Base-by-base conservation (phyloP, 78 protist genomes). In the Chrysochromulina tobinii region DNA sequence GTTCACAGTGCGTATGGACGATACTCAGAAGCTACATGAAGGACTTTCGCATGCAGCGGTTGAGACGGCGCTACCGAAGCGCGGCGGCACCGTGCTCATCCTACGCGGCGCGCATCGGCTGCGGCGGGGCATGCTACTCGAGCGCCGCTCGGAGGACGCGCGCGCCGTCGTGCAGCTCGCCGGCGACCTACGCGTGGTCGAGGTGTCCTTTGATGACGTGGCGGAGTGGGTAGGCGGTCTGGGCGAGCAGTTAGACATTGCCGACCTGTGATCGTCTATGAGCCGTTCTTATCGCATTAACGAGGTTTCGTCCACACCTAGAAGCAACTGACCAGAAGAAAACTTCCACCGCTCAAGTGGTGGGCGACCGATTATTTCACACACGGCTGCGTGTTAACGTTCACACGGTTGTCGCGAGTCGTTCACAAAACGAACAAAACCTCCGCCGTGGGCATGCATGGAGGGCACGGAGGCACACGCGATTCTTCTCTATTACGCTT, bases 41-140 rank as follows among this genome's bases (percentile, higher is more conserved):
- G 77, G 77, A 14, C 20, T 64, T 27, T 1, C 17, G 61, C 6
- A 1, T 15, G 2, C 5, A 6, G 6, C 0, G 15, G 72, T 84
- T 2, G 89, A 90, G 86, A 79, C 92, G 23, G 87, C 7, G 64
- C 50, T 61, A 27, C 92, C 88, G 7, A 79, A 77, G 59, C 61
- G 3, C 14, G 92, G 92, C 11, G 92, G 59, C 53, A 0, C 48
- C 17, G 88, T 90, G 61, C 7, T 59, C 53, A 58, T 90, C 18
- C 53, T 90, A 15, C 59, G 8, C 25, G 87, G 87, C 48, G 61
- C 38, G 79, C 72, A 61, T 51, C 27, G 55, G 18, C 57, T 85
- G 15, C 68, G 73, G 0, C 55, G 61, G 57, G 92, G 88, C 51
- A 38, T 14, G 21, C 77, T 90, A 23, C 6, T 79, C 14, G 88